Base-by-base conservation (phyloP, 192 early-diverging fungal genomes). In the Backusella circina region DNA sequence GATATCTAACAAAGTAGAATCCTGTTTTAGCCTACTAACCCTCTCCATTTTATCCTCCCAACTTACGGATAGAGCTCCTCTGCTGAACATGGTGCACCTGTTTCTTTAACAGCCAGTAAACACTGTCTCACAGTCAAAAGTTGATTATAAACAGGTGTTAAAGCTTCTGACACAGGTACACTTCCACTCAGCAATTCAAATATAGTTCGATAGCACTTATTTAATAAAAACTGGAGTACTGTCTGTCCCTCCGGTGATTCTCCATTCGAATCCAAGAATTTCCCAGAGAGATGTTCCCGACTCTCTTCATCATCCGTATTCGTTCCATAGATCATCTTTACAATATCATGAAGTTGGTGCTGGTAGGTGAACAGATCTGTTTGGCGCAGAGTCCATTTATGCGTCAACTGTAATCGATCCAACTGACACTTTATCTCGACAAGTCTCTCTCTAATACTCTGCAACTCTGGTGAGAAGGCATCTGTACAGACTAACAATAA, bases 321-420 rank as follows among this genome's bases (percentile, higher is more conserved):
- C 0, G 31, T 30, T 6, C 37, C 54, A 26, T 82, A 83, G 23
- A 91, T 88, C 89, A 93, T 81, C 12, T 87, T 88, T 54, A 92
- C 90, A 77, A 95, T 89, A 31, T 92, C 87, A 44, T 91, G 90
- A 47, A 95, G 82, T 77, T 91, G 90, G 71, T 88, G 87, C 73
- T 93, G 91, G 70, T 90, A 90, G 51, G 86, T 86, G 65, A 90
- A 82, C 67, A 94, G 70, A 81, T 94, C 93, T 3, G 93, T 93
- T 75, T 95, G 91, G 41, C 91, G 89, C 76, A 93, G 71, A 5
- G 92, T 93, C 92, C 91, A 94, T 47, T 90, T 90, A 78, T 90
- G 86, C 12, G 90, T 93, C 68, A 93, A 76, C 39, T 90, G 77
- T 50, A 97, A 81, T 68, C 90, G 86, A 51, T 96, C 95, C 35